Evolutionary conservation across 352 stramenopile species (phyloP).

Genomic region (Phytopythium delawarense): DNA sequence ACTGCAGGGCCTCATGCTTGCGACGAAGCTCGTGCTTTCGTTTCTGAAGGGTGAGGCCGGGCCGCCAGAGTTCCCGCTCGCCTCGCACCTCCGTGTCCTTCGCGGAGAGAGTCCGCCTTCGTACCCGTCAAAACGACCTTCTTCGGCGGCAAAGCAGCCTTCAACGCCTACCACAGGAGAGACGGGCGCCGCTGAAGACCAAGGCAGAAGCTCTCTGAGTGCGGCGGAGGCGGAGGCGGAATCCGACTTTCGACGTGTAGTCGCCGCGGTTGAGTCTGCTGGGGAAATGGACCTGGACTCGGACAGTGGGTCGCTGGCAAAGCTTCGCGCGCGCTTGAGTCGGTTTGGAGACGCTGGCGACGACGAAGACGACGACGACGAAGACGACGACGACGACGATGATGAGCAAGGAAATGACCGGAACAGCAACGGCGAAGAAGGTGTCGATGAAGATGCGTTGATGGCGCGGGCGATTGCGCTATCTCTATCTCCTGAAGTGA

Average conservation of each 20-base stretch:
- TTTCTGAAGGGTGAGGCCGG: slow-evolving; percentile 22
- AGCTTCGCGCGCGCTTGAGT: slow-evolving; percentile 58
- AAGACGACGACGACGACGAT: slow-evolving; percentile 54
- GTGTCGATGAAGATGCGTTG: slow-evolving; percentile 84
- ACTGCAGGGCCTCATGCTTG: slow-evolving; percentile 69
- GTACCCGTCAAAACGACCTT: slow-evolving; percentile 21
- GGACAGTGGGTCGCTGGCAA: slow-evolving; percentile 54
- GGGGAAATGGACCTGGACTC: slow-evolving; percentile 69
- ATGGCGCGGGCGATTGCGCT: slow-evolving; percentile 86
- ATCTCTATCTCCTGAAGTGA: slow-evolving; percentile 82
- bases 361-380: slow-evolving; percentile 53
- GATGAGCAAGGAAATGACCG: slow-evolving; percentile 39
- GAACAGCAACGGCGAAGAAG: slow-evolving; percentile 51
- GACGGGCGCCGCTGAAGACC: slow-evolving; percentile 1
- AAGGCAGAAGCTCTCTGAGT: slow-evolving; percentile 4
- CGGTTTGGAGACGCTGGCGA: slow-evolving; percentile 50
- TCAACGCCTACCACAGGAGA: slow-evolving; percentile 19
- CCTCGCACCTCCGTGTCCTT: slow-evolving; percentile 69
- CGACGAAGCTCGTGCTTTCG: slow-evolving; percentile 62
- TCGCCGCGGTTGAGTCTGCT: slow-evolving; percentile 21
- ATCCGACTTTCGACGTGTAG: slow-evolving; percentile 26
- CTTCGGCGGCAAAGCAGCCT: slow-evolving; percentile 18
- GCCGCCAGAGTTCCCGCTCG: slow-evolving; percentile 38
- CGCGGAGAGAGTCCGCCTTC: slow-evolving; percentile 62
- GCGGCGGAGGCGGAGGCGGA: slow-evolving; percentile 29